Conservation (phyloP, 768 basidiomycete genomes). For the Vishniacozyma victoriae region DNA sequence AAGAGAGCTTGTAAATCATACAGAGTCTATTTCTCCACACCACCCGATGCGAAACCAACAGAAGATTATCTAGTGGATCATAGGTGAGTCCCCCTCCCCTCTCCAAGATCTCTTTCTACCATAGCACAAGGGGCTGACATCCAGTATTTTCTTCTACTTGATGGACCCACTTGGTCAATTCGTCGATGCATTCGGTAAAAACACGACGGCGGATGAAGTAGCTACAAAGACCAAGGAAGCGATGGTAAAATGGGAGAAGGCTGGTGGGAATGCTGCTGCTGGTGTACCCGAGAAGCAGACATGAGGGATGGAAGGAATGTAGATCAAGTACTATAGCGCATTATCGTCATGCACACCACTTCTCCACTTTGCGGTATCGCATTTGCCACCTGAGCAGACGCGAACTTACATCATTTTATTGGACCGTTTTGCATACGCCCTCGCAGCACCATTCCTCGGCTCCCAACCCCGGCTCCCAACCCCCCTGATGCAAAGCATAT, state of each 20-base stretch:
- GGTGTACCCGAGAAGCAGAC: slow-evolving; percentile 16
- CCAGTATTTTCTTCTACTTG: slow-evolving; percentile 90
- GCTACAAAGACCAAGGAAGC: slow-evolving; percentile 47
- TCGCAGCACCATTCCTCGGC: too few relatives aligned
- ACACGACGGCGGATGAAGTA: slow-evolving; percentile 63
- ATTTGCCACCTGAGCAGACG: too few relatives aligned
- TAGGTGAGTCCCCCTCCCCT: slow-evolving; percentile 42
- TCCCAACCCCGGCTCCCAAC: too few relatives aligned
- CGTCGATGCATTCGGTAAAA: slow-evolving; percentile 93
- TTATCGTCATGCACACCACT: too few relatives aligned
- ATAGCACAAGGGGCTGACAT: background rate
- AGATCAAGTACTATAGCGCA: too few relatives aligned
- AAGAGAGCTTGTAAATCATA: slow-evolving; percentile 90
- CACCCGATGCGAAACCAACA: slow-evolving; percentile 61
- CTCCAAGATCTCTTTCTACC: too few relatives aligned
- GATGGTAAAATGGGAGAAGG: slow-evolving; percentile 49
- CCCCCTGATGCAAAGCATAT: too few relatives aligned
- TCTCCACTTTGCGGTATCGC: too few relatives aligned
- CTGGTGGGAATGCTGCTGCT: slow-evolving; percentile 35
- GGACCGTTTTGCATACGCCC: too few relatives aligned
- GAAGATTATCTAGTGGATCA: slow-evolving; percentile 95
- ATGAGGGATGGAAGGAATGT: too few relatives aligned
- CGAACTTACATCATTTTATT: too few relatives aligned
- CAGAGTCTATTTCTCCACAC: slow-evolving; percentile 97
- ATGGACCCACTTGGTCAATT: slow-evolving; percentile 95